phyloP scores from a whole-genome alignment of 192 early-diverging fungal species.

The Coemansia sp. region DNA sequence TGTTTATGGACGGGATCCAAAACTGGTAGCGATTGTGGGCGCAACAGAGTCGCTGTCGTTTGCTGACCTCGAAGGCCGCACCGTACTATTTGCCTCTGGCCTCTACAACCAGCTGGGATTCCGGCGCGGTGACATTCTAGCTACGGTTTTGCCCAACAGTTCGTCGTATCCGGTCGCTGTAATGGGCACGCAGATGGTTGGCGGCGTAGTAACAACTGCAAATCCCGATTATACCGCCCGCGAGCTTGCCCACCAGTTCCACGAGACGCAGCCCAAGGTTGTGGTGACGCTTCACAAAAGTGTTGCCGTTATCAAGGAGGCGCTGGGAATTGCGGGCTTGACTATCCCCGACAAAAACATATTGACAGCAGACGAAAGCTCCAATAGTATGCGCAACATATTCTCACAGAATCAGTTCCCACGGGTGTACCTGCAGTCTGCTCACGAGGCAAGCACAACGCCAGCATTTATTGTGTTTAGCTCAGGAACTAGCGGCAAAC shows the following conservation, averaged over 20 bases:
- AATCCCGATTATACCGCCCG: conserved; percentile 81
- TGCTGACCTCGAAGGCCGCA: conserved; percentile 25
- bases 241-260: conserved; percentile 79
- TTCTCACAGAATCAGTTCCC: conserved; percentile 27
- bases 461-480: conserved; percentile 51
- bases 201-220: conserved; percentile 70
- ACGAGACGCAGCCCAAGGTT: conserved; percentile 63
- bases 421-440: conserved; percentile 29
- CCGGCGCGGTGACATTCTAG: conserved; percentile 69
- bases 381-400: conserved; percentile 13
- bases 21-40: conserved; percentile 25
- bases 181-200: conserved; percentile 63
- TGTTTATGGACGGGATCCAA: conserved; percentile 39
- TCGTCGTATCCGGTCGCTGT: conserved; percentile 64
- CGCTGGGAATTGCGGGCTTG: conserved; percentile 18
- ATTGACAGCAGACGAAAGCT: conserved; percentile 27
- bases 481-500: conserved; percentile 58
- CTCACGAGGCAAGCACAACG: conserved; percentile 20
- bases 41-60: conserved; percentile 23
- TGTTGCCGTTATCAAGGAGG: conserved; percentile 30
- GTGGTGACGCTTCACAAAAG: conserved; percentile 59
- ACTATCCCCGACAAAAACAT: conserved; percentile 33
- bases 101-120: conserved; percentile 57
- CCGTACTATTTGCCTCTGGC: conserved; percentile 40
- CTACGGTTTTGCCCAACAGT: conserved; percentile 70